A percentile compares a stretch with the other conserved stretches of the same genome.
These are phyloP conservation scores for Pichia ethanolica DNA, from an alignment of 805 yeast genomes.

Conservation along the genomic window DNA sequence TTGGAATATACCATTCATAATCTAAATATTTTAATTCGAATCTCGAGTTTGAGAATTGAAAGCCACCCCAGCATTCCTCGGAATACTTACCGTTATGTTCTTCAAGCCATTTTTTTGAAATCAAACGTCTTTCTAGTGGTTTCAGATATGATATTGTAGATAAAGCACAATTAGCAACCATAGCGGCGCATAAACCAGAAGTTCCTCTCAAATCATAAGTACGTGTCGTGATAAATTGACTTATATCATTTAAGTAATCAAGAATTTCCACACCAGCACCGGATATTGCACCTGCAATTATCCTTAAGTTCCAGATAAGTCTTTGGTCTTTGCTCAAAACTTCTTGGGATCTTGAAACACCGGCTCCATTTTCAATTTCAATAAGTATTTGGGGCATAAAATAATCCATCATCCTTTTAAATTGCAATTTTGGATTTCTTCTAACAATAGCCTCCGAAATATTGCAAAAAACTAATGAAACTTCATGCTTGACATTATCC, in stretches of 20 bases:
- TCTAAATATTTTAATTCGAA: constrained; percentile 41
- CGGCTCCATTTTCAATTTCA: constrained; percentile 82
- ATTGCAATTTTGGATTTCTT: constrained; percentile 46
- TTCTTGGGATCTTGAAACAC: constrained; percentile 57
- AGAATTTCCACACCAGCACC: constrained; percentile 53
- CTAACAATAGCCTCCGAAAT: constrained; percentile 67
- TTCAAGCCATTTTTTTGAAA: constrained; percentile 37
- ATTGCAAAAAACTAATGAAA: constrained; percentile 61
- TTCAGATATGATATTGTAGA: constrained; percentile 57
- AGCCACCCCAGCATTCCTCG: constrained; percentile 68
- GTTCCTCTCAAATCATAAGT: constrained; percentile 48
- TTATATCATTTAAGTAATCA: constrained; percentile 36
- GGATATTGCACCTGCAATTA: constrained; percentile 63
- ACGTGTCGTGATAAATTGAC: constrained; percentile 38
- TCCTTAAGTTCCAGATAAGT: constrained; percentile 60
- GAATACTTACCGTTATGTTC: constrained; percentile 31
- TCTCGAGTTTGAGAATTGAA: constrained; percentile 48
- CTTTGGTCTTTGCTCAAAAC: constrained; percentile 72
- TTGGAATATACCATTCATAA: constrained; percentile 75
- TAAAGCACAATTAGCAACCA: constrained; percentile 56
- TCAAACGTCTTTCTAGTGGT: constrained; percentile 46
- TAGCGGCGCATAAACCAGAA: constrained; percentile 48
- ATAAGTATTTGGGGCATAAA: constrained; percentile 46
- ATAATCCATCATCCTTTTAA: constrained; percentile 36
- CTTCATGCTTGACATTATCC: constrained; percentile 50